Conservation (phyloP, 805 yeast genomes). For the Saturnispora diversa region DNA sequence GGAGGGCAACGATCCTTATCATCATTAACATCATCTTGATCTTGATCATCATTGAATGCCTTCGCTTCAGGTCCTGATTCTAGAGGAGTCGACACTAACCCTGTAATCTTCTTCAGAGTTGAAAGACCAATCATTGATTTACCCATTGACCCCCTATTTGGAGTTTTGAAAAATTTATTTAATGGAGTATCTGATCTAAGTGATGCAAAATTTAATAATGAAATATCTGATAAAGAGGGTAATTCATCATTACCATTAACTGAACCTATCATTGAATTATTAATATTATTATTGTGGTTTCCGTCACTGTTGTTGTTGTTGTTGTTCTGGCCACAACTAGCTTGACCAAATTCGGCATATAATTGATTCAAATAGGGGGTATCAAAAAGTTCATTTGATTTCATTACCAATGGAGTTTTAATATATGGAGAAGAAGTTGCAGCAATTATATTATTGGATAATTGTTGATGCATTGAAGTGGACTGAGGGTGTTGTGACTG, state of each 20-base stretch:
- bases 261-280: background rate
- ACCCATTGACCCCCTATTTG: constrained; percentile 2
- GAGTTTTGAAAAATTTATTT: constrained; percentile 6
- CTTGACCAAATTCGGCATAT: constrained; percentile 8
- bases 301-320: too few relatives aligned
- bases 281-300: background rate
- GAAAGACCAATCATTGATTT: constrained; percentile 5
- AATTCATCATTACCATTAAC: constrained; percentile 4
- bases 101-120: constrained; percentile 7
- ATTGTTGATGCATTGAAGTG: background rate
- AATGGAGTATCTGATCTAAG: constrained; percentile 5
- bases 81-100: constrained; percentile 5
- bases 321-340: constrained; percentile 1
- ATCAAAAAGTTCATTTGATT: constrained; percentile 13
- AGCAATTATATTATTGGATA: background rate
- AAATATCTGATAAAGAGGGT: constrained; percentile 5
- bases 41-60: background rate
- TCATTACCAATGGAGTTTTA: constrained; percentile 9
- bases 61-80: constrained; percentile 4
- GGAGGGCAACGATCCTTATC: too few relatives aligned
- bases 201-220: constrained; percentile 2
- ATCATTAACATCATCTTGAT: background rate
- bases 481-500: too few relatives aligned
- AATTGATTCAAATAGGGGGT: constrained; percentile 14
- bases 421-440: constrained; percentile 8